phyloP scores from a whole-genome alignment of 2,329 filamentous ascomycete species.

The Scorias spongiosa region DNA sequence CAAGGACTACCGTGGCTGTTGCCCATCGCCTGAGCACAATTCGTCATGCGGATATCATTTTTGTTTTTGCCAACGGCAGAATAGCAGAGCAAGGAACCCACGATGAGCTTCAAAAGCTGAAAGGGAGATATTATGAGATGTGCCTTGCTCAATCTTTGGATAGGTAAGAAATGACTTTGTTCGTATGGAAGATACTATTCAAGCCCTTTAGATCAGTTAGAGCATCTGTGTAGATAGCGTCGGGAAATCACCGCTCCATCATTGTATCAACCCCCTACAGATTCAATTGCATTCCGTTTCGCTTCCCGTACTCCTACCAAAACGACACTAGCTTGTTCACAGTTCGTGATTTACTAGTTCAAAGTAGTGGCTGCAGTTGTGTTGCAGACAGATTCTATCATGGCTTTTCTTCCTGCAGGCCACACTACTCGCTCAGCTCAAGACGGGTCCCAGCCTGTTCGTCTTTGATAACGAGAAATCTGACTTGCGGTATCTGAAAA shows the following conservation, averaged over 20 bases:
- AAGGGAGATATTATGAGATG: conserved; percentile 3
- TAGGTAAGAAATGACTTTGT: background rate
- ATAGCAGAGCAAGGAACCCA: conserved; percentile 23
- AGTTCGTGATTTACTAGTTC: no score
- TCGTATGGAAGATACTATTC: background rate
- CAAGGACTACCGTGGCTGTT: conserved; percentile 25
- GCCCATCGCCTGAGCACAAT: conserved; percentile 27
- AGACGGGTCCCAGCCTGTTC: background rate
- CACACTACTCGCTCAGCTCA: no score
- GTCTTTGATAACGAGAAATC: background rate
- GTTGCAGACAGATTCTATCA: no score
- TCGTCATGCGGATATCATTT: conserved; percentile 23
- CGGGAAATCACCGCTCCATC: no score
- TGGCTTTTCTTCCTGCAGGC: no score
- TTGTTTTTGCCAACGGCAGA: conserved; percentile 23
- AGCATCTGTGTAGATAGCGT: no score
- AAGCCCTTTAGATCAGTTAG: no score
- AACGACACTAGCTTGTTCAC: no score
- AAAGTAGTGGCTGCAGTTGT: no score
- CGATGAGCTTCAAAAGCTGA: conserved; percentile 19
- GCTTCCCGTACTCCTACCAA: no score
- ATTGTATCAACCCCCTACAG: no score
- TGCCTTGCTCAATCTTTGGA: conserved; percentile 2
- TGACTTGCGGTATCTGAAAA: background rate
- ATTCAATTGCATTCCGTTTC: no score